Conservation (phyloP, 306 rosid genomes). For the Prunus mira region DNA sequence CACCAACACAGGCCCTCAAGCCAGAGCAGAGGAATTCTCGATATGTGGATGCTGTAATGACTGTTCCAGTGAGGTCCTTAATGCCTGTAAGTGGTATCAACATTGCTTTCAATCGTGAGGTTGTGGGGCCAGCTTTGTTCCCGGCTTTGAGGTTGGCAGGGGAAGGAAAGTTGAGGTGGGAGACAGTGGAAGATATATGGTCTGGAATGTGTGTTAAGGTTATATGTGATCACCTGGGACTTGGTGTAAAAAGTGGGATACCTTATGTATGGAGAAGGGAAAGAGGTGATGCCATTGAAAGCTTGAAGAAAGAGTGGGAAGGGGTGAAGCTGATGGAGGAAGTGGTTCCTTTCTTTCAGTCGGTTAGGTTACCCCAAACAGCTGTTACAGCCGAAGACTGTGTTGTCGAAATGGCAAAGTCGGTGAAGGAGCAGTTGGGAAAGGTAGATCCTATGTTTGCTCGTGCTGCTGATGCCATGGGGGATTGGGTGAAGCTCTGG, state of each 20-base stretch:
- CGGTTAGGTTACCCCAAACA: slow-evolving; percentile 59
- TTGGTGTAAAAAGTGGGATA: slow-evolving; percentile 86
- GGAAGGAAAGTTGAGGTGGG: slow-evolving; percentile 96
- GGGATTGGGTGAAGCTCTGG: slow-evolving; percentile 87
- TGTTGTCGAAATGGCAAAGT: slow-evolving; percentile 63
- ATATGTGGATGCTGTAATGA: slow-evolving; percentile 89
- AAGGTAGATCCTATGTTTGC: slow-evolving; percentile 68
- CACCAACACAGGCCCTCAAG: slow-evolving; percentile 97
- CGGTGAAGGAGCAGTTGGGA: slow-evolving; percentile 79
- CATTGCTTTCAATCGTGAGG: slow-evolving; percentile 78
- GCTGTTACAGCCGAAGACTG: slow-evolving; percentile 73
- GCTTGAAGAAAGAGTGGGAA: slow-evolving; percentile 98
- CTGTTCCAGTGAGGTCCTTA: slow-evolving; percentile 73
- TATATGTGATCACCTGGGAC: slow-evolving; percentile 70
- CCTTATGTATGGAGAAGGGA: slow-evolving; percentile 92
- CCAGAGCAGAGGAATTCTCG: slow-evolving; percentile 59
- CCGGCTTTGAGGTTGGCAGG: slow-evolving; percentile 77
- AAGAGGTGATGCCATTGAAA: slow-evolving; percentile 77
- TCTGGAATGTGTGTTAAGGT: slow-evolving; percentile 86
- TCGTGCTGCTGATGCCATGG: slow-evolving; percentile 79
- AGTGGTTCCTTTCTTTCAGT: slow-evolving; percentile 90
- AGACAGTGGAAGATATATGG: slow-evolving; percentile 97
- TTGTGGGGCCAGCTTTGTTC: slow-evolving; percentile 75
- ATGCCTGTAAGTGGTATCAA: slow-evolving; percentile 94
- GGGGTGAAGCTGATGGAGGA: slow-evolving; percentile 98